Percentiles rank a stretch among this genome's conserved stretches.
These are phyloP conservation scores for Piper betle DNA, from an alignment of 164 flowering plant genomes.

Conservation along the genomic window DNA sequence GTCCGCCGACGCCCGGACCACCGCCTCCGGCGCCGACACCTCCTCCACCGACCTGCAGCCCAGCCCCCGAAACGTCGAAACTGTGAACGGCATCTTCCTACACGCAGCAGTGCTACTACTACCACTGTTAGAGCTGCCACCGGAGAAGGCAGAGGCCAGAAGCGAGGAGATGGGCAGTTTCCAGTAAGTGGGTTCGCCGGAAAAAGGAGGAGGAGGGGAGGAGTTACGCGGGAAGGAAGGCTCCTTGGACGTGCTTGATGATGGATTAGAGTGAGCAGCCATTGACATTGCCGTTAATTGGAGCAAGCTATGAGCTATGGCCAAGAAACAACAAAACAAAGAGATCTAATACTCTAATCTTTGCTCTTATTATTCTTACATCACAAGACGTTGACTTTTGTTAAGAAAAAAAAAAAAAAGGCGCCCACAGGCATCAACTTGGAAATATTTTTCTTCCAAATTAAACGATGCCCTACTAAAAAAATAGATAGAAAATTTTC, in stretches of 20 bases:
- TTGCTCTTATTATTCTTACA: too few species aligned
- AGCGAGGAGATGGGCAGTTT: slow-evolving; percentile 10
- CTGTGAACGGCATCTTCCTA: slow-evolving; percentile 5
- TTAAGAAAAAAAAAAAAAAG: too few species aligned
- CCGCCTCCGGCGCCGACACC: slow-evolving; percentile 13
- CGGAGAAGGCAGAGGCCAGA: not conserved
- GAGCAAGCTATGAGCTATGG: too few species aligned
- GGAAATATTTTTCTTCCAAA: too few species aligned
- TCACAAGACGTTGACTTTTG: too few species aligned
- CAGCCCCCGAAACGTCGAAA: slow-evolving; percentile 6
- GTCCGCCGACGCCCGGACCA: slow-evolving; percentile 58
- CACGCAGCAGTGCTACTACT: not conserved
- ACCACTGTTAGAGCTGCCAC: not conserved
- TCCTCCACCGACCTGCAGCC: slow-evolving; percentile 7
- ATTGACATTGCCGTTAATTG: not conserved
- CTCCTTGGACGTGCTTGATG: not conserved
- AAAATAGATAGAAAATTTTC: too few species aligned
- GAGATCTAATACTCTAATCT: too few species aligned
- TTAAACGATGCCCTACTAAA: too few species aligned
- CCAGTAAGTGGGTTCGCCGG: slow-evolving; percentile 26
- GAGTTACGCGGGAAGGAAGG: slow-evolving; percentile 1
- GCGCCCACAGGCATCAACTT: too few species aligned
- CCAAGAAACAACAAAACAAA: too few species aligned
- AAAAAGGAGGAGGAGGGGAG: slow-evolving; percentile 11
- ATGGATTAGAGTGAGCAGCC: not conserved